These are phyloP conservation scores for Salix purpurea DNA, from an alignment of 345 rosid genomes.

Conservation along the genomic window DNA sequence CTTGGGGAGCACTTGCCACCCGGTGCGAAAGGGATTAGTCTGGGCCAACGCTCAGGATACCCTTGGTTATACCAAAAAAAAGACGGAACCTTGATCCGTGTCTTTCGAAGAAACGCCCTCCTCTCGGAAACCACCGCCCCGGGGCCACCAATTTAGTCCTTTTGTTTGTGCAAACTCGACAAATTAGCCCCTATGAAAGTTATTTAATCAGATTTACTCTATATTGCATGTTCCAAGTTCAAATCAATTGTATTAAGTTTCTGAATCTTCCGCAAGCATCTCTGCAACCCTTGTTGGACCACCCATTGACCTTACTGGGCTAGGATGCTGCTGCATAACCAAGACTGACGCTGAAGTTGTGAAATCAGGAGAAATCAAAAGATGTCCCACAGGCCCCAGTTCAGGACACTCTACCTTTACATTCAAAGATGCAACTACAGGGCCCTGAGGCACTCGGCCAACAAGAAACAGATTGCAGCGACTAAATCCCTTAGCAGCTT, in stretches of 20 bases:
- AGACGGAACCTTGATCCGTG: too few relatives aligned
- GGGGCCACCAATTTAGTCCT: too few relatives aligned
- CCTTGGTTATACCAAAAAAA: too few relatives aligned
- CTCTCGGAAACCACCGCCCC: too few relatives aligned
- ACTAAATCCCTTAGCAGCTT: conserved; percentile 2
- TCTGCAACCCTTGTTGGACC: conserved; percentile 11
- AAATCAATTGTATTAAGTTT: conserved; percentile 4
- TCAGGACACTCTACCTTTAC: conserved; percentile 43
- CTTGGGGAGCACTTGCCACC: too few relatives aligned
- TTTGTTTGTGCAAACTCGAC: too few relatives aligned
- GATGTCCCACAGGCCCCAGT: conserved; percentile 49
- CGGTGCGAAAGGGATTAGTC: too few relatives aligned
- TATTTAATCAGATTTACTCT: too few relatives aligned
- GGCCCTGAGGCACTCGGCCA: conserved; percentile 12
- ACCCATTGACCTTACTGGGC: neutral
- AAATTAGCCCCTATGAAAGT: too few relatives aligned
- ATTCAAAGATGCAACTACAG: conserved; percentile 34
- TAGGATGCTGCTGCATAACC: conserved; percentile 15
- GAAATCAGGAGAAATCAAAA: conserved; percentile 15
- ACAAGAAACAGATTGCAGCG: conserved; percentile 19
- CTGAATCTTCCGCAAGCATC: conserved; percentile 16
- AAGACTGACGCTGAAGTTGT: conserved; percentile 20
- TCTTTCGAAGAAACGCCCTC: too few relatives aligned
- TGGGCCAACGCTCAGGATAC: too few relatives aligned
- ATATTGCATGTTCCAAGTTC: neutral